A percentile compares a stretch with the other conserved stretches of the same genome.
These are phyloP conservation scores for Lenwebbia sp. DNA, from an alignment of 345 rosid species.

Conservation along the genomic window DNA sequence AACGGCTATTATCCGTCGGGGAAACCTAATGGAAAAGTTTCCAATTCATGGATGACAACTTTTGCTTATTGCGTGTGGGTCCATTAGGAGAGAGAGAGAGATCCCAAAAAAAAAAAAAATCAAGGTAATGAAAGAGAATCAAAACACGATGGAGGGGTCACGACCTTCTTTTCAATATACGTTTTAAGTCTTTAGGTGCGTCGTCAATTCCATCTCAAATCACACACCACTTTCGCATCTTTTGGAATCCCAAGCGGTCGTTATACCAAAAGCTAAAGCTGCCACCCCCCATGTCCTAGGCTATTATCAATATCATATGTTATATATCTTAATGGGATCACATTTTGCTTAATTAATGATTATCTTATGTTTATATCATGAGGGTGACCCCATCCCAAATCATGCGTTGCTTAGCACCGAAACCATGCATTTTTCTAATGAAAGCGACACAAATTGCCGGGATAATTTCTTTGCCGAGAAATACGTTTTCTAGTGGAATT, in stretches of 20 bases:
- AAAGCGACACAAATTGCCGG: background rate
- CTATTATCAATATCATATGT: background rate
- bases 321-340: background rate
- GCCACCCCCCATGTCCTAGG: background rate
- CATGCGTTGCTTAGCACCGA: background rate
- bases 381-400: background rate
- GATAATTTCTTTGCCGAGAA: background rate
- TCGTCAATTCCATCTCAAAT: conserved; percentile 10
- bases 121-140: background rate
- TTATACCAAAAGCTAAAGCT: background rate
- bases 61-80: conserved; percentile 1
- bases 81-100: background rate
- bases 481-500: background rate
- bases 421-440: background rate
- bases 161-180: background rate
- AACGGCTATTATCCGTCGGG: background rate
- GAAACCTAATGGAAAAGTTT: background rate
- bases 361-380: background rate
- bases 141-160: background rate
- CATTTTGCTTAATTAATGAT: background rate
- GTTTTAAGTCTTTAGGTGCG: conserved; percentile 1
- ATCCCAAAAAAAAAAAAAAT: too few species aligned
- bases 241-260: conserved; percentile 5
- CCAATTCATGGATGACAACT: background rate
- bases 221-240: background rate